phyloP scores from a whole-genome alignment of 192 early-diverging fungal genomes.

The Chytriomyces sp. region DNA sequence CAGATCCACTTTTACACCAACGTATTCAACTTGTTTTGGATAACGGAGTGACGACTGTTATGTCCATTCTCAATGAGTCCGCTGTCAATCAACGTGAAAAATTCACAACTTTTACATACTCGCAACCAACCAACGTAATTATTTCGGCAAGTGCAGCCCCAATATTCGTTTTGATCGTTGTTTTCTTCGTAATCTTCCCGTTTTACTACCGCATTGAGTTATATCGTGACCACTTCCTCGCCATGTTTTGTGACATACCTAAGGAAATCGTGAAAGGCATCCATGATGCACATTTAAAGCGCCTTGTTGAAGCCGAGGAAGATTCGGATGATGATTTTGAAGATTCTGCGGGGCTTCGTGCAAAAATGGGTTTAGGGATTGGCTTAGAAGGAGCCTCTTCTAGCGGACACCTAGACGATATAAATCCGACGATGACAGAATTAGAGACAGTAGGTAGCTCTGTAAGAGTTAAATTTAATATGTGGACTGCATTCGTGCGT shows the following conservation, averaged over 20 bases:
- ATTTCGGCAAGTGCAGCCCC: slow-evolving; percentile 27
- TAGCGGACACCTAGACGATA: not conserved
- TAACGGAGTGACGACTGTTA: slow-evolving; percentile 28
- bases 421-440: not conserved
- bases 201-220: slow-evolving; percentile 33
- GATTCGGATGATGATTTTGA: slow-evolving; percentile 35
- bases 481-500: not conserved
- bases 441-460: not conserved
- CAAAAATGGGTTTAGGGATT: not conserved
- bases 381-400: not conserved
- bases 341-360: slow-evolving; percentile 9
- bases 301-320: slow-evolving; percentile 21
- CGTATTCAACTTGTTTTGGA: slow-evolving; percentile 13
- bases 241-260: slow-evolving; percentile 47
- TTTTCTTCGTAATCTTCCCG: slow-evolving; percentile 37
- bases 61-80: slow-evolving; percentile 32
- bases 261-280: slow-evolving; percentile 50
- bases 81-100: not conserved
- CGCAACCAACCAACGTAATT: slow-evolving; percentile 1
- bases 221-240: slow-evolving; percentile 27
- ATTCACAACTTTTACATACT: not conserved
- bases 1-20: not conserved
- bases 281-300: slow-evolving; percentile 30
- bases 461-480: slow-evolving; percentile 5
- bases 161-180: slow-evolving; percentile 18